Evolutionary conservation across 169 alveolate species (phyloP), one percentile per base, ranked within the genome.

Genomic region (Babesia ovis): DNA sequence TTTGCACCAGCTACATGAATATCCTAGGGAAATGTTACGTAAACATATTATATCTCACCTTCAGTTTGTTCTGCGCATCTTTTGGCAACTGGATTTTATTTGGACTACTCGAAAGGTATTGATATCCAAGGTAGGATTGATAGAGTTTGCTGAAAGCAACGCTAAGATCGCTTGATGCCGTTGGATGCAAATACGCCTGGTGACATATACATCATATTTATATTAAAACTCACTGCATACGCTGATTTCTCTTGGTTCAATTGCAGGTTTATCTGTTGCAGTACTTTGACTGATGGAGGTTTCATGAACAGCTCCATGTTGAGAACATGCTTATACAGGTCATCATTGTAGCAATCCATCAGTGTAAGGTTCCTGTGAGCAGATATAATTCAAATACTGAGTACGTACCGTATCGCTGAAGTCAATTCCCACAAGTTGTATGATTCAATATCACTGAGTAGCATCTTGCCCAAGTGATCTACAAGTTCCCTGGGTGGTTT

Each of bases 91-190:
- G 31, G 34, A 74, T 20, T 25, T 54, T 61, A 22, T 50, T 55
- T 14, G 5, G 31, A 2, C n/a, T 48, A 0, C 37, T 22, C 6
- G 59, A 25, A 35, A 46, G 58, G 32, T 27, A 3, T 2, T 27
- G 46, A 50, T 74, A 74, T 31, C 79, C 76, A 8, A 55, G 67
- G 46, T 74, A 74, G 9, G 85, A 84, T 39, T 43, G 58, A 71
- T 62, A 59, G 18, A 32, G 35, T 6, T 64, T 74, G 25, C 67
- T 50, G 39, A 62, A 74, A 2, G 59, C 58, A 16, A 42, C 45
- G 32, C 66, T 53, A 3, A 74, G 69, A 14, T 16, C 27, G 51
- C 81, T 32, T n/a, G 58, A 11, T 4, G 57, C 29, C 39, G 37
- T 20, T 0, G 67, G 68, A 16, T 54, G 71, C 4, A 74, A 54